A percentile compares a stretch with the other conserved stretches of the same genome.
These are phyloP conservation scores for Cystofilobasidium capitatum DNA, from an alignment of 768 basidiomycete genomes.

Conservation along the genomic window DNA sequence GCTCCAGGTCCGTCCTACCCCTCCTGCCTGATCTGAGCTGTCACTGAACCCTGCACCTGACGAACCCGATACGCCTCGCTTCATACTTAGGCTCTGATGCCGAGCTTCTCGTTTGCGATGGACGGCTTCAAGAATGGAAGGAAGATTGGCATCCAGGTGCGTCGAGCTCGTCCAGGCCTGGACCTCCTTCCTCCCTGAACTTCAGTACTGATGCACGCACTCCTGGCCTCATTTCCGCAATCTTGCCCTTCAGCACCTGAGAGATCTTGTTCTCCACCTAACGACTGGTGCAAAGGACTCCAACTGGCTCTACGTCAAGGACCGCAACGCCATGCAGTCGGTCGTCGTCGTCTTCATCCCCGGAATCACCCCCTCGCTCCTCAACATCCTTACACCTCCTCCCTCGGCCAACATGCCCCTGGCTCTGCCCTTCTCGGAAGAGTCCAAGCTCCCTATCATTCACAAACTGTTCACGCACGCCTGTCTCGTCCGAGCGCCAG, in stretches of 20 bases:
- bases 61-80: no score
- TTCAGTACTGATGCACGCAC: neutral
- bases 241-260: conserved; percentile 70
- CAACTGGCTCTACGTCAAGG: conserved; percentile 80
- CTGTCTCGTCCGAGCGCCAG: conserved; percentile 84
- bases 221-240: neutral
- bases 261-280: conserved; percentile 75
- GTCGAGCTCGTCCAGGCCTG: conserved; percentile 33
- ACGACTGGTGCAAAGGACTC: conserved; percentile 72
- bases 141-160: conserved; percentile 70
- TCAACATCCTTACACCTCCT: conserved; percentile 58
- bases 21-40: neutral
- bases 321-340: conserved; percentile 61
- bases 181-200: neutral
- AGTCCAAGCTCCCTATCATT: conserved; percentile 50
- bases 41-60: neutral
- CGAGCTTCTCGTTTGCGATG: conserved; percentile 65
- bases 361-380: conserved; percentile 62
- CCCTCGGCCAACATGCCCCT: conserved; percentile 50
- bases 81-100: neutral
- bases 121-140: conserved; percentile 65
- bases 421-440: conserved; percentile 41
- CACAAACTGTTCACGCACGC: conserved; percentile 73
- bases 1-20: neutral
- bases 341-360: conserved; percentile 73